Base-by-base conservation (phyloP, 208 protist genomes). In the Wallacemonas sp. region DNA sequence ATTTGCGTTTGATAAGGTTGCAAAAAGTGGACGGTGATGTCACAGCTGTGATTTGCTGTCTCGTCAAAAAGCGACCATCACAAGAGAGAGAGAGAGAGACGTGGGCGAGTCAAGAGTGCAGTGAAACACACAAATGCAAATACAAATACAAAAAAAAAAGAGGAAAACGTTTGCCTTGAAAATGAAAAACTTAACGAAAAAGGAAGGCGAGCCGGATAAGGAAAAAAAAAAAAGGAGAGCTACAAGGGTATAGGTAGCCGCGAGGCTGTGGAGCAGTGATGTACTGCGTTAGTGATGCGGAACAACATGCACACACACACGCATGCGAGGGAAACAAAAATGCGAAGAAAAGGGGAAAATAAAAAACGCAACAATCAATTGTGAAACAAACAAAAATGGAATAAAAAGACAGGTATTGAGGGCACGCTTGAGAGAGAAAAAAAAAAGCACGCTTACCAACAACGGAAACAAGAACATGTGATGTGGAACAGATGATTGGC, bases 61-160 rank as follows among this genome's bases (percentile, higher is more conserved):
- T n/a, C n/a, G n/a, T n/a, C n/a, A n/a, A n/a, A n/a, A n/a, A n/a
- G n/a, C n/a, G n/a, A n/a, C 36, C 36, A 14, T 17, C 36, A 14
- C 36, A 41, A 17, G 9, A 41, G 83, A 74, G 76, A 41, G 9
- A 41, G 36, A 41, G 36, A 41, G 14, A 14, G 36, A 41, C 36
- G 14, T 6, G 6, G 9, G 9, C 36, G 14, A 41, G 6, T 6
- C 36, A 41, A 41, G 9, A 14, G 36, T 41, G 14, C 9, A 17
- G 36, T 6, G 6, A 41, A 41, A 14, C 9, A 49, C 49, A 31
- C 4, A 28, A 31, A 62, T 36, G 14, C 22, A 64, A 5, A 54
- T 34, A 26, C 42, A 19, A 5, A 19, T 19, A 64, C 24, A 24
- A 54, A 9, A 12, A 51, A 64, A 44, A 53, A 17, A 64, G 34